phyloP scores from a whole-genome alignment of 768 basidiomycete genomes.

The Xerocomellus chrysenteron region DNA sequence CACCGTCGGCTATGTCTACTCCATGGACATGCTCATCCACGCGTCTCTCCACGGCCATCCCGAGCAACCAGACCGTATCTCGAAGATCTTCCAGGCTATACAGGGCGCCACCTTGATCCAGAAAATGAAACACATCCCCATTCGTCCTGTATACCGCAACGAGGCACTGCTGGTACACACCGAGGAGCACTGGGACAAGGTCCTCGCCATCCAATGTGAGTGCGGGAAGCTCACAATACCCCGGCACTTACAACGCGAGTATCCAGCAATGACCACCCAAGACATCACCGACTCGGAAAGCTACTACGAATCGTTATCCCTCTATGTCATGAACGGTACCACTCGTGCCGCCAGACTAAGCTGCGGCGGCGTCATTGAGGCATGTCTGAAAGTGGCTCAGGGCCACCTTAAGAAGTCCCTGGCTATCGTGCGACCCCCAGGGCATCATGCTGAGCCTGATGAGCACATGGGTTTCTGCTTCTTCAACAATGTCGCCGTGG shows the following conservation, averaged over 20 bases:
- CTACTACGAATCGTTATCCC: slow-evolving; percentile 88
- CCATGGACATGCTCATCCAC: slow-evolving; percentile 84
- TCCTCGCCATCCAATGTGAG: slow-evolving; percentile 80
- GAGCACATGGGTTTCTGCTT: slow-evolving; percentile 99
- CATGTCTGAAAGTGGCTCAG: slow-evolving; percentile 80
- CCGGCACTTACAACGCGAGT: slow-evolving; percentile 17
- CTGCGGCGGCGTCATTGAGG: slow-evolving; percentile 94
- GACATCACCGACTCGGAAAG: slow-evolving; percentile 71
- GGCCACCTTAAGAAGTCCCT: slow-evolving; percentile 81
- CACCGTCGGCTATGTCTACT: slow-evolving; percentile 84
- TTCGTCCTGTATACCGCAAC: slow-evolving; percentile 67
- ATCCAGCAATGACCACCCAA: slow-evolving; percentile 69
- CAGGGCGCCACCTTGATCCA: slow-evolving; percentile 54
- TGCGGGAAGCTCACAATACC: slow-evolving; percentile 13
- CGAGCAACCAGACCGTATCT: slow-evolving; percentile 75
- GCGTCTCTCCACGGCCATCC: slow-evolving; percentile 70
- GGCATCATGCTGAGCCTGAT: slow-evolving; percentile 97
- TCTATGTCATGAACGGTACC: slow-evolving; percentile 87
- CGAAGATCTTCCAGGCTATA: slow-evolving; percentile 68
- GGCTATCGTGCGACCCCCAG: slow-evolving; percentile 95
- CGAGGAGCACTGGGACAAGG: slow-evolving; percentile 89
- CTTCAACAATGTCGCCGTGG: slow-evolving; percentile 97
- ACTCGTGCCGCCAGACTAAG: slow-evolving; percentile 84
- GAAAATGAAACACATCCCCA: slow-evolving; percentile 77
- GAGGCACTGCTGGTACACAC: slow-evolving; percentile 91